Evolutionary conservation across 768 basidiomycete species (phyloP), one percentile per base, ranked within the genome.

Genomic region (Artomyces pyxidatus): DNA sequence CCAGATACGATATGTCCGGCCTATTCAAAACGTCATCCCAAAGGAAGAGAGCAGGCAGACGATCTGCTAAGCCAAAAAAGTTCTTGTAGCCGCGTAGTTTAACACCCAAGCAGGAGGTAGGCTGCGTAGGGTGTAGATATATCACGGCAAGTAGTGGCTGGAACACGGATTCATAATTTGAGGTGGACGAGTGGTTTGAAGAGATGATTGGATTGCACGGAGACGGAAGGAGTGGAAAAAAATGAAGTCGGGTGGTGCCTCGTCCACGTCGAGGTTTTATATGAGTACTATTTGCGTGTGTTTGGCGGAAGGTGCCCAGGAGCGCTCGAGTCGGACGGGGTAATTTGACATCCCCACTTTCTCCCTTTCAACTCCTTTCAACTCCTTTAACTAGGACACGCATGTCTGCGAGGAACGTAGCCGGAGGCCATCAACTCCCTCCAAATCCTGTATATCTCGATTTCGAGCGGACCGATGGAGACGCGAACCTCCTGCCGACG

Each of bases 21-120:
- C 42, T 32, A 40, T 41, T 74, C 78, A 76, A 77, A 72, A 68
- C 72, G 68, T 72, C 76, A 53, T 59, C 67, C 69, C 65, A 55
- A 61, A 45, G 49, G 39, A 19, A 48, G 12, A 30, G 70, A 11
- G 42, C 9, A 68, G 74, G 74, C 65, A 65, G 75, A 81, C 72
- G 73, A 72, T 81, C 80, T 82, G 78, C 77, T 65, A 67, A 63
- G 61, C 56, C 58, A 55, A 46, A 43, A 12, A 42, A 28, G 8
- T 72, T 48, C 9, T 43, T 84, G 56, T 84, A 51, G 81, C 81
- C 79, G 72, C 63, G 76, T 73, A 58, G 81, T 84, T 84, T 84
- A 84, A 81, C 82, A 74, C 67, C 75, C 63, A 64, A 67, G 72
- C 76, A 69, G 68, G 68, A 48, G 61, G 57, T 54, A 42, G 42